phyloP scores from a whole-genome alignment of 305 asterid species.

The Rubia balearica region DNA sequence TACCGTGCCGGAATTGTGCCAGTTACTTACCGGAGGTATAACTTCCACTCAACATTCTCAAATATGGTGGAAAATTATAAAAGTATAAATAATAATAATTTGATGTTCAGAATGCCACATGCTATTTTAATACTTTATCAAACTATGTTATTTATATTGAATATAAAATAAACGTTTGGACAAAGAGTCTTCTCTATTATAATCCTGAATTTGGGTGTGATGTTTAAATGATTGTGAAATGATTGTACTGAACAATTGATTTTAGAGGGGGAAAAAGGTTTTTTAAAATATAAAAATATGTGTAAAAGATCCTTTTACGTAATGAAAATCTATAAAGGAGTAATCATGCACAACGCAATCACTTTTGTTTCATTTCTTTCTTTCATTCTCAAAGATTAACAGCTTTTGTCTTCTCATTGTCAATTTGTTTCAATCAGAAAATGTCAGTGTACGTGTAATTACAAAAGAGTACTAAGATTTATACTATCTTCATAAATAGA shows the following conservation, averaged over 20 bases:
- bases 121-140: too few species aligned
- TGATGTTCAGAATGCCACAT: too few species aligned
- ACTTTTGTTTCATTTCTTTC: neutral
- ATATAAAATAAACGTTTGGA: too few species aligned
- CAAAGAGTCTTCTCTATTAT: too few species aligned
- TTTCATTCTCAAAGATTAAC: neutral
- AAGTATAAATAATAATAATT: too few species aligned
- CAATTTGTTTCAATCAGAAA: neutral
- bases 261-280: neutral
- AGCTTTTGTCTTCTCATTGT: neutral
- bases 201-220: too few species aligned
- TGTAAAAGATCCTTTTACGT: neutral
- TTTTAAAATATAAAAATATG: neutral
- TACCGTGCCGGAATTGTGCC: constrained; percentile 28
- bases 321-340: neutral
- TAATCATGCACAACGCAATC: neutral
- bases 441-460: neutral
- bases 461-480: neutral
- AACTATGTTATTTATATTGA: too few species aligned
- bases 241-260: neutral
- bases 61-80: too few species aligned
- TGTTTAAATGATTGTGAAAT: neutral
- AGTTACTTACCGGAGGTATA: constrained; percentile 22
- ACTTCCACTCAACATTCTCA: neutral
- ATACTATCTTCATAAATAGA: neutral